Base-by-base conservation (phyloP, 2,329 filamentous ascomycete species). In the Colletotrichum sp. region DNA sequence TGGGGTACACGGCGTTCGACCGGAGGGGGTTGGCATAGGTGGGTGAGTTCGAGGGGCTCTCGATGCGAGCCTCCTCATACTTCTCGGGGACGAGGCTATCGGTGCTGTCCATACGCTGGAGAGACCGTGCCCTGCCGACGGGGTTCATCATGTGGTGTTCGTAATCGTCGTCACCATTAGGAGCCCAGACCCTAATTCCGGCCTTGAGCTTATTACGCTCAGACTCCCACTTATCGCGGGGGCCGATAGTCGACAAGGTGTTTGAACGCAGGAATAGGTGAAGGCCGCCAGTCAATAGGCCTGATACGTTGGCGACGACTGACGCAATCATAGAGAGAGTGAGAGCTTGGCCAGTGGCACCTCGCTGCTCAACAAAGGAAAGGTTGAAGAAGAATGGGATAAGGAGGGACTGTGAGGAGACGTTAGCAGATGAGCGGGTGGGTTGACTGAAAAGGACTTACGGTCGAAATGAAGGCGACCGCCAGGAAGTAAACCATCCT, bases 401-500 rank as follows among this genome's bases (percentile, higher is more conserved):
- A 71, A 93, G 86, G 63, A 92, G 88, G 59, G 88, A 85, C 91
- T 93, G 36, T 4, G 21, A 21, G 6, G 2, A 7, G 28, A 12
- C 15, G 76, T 87, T 79, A 87, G 82, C 24, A 52, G 32, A 32
- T 15, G n/a, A 30, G 39, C 3, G 32, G 4, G n/a, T 21, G n/a
- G 9, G 8, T 26, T 9, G 9, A 15, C 36, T 9, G 16, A 8
- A 8, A 10, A 55, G 30, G 52, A 85, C 90, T 84, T 80, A 94
- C 92, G 81, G 89, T 91, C 71, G 88, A 91, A 65, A 90, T 82
- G 71, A 92, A 85, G 18, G 88, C 91, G 69, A 93, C 82, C 3
- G 88, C 83, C 77, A 94, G 85, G 81, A 93, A 94, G 81, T 93
- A 95, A 13, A 93, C 90, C 91, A 94, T 94, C 76, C 92, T 88